phyloP scores from a whole-genome alignment of 2,329 filamentous ascomycete species.

The Arachnomyces sp. region DNA sequence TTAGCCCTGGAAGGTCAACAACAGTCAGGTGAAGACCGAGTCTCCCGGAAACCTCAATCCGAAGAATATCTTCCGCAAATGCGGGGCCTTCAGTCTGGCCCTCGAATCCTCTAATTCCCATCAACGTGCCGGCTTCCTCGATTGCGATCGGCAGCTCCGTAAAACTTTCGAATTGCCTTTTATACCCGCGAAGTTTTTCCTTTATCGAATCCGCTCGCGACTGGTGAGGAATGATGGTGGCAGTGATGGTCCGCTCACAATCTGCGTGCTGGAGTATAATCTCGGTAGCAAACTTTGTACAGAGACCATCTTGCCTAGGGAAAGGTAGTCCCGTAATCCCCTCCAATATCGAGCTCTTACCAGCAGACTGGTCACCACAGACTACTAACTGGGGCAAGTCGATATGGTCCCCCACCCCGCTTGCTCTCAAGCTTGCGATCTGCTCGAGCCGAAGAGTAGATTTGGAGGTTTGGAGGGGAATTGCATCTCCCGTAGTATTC shows the following conservation, averaged over 20 bases:
- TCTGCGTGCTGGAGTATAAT: constrained; percentile 19
- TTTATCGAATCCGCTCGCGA: constrained; percentile 7
- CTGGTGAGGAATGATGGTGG: constrained; percentile 25
- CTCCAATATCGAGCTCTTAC: constrained; percentile 15
- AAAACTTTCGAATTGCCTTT: constrained; percentile 7
- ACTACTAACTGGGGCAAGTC: constrained; percentile 11
- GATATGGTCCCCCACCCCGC: constrained; percentile 16
- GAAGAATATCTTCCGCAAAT: constrained; percentile 42
- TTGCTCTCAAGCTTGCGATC: constrained; percentile 18
- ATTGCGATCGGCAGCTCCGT: constrained; percentile 9
- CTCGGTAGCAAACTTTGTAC: constrained; percentile 8
- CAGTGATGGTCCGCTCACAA: constrained; percentile 10
- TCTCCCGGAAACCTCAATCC: constrained; percentile 52
- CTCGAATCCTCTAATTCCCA: constrained; percentile 15
- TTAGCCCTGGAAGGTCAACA: constrained; percentile 54
- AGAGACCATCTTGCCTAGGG: constrained; percentile 7
- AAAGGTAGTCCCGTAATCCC: constrained; percentile 9
- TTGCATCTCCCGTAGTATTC: too few relatives aligned
- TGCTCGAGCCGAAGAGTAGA: constrained; percentile 15
- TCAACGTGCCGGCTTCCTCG: constrained; percentile 7
- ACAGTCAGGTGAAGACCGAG: constrained; percentile 53
- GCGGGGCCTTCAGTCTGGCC: constrained; percentile 13
- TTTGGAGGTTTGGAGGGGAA: too few relatives aligned
- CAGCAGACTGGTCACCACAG: constrained; percentile 12
- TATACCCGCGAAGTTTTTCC: constrained; percentile 10